These are phyloP conservation scores for Chamaecrista fasciculata DNA, from an alignment of 306 rosid genomes.

Conservation along the genomic window DNA sequence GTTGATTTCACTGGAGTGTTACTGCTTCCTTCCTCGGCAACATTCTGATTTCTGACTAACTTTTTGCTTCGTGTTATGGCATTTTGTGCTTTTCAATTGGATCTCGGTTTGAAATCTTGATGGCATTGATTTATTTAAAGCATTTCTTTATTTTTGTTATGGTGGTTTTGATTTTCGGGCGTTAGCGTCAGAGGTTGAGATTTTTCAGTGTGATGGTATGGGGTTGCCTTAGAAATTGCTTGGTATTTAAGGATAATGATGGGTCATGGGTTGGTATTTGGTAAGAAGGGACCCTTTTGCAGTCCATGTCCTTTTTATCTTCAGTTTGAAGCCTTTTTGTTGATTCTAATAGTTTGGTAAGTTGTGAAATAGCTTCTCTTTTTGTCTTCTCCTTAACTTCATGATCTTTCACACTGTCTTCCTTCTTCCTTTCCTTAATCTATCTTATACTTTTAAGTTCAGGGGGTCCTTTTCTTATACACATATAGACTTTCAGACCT, in stretches of 20 bases:
- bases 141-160: background rate
- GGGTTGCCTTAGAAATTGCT: constrained; percentile 53
- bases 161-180: constrained; percentile 18
- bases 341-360: constrained; percentile 61
- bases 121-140: constrained; percentile 51
- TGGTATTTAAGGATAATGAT: constrained; percentile 61
- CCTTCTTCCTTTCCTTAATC: constrained; percentile 26
- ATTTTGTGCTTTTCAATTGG: constrained; percentile 28
- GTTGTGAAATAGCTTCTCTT: constrained; percentile 54
- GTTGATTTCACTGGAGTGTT: constrained; percentile 26
- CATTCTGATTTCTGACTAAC: no score
- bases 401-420: no score
- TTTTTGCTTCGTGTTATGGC: constrained; percentile 14
- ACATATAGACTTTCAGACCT: constrained; percentile 18
- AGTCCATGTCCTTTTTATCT: constrained; percentile 52
- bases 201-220: constrained; percentile 32
- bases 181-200: constrained; percentile 37
- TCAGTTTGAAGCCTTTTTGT: constrained; percentile 45
- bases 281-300: constrained; percentile 56
- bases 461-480: constrained; percentile 22
- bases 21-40: no score
- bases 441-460: constrained; percentile 28
- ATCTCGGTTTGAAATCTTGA: constrained; percentile 27
- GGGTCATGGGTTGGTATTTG: no score
- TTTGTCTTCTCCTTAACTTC: constrained; percentile 48